Conservation (phyloP, 768 basidiomycete genomes). For the Tricholoma matsutake region DNA sequence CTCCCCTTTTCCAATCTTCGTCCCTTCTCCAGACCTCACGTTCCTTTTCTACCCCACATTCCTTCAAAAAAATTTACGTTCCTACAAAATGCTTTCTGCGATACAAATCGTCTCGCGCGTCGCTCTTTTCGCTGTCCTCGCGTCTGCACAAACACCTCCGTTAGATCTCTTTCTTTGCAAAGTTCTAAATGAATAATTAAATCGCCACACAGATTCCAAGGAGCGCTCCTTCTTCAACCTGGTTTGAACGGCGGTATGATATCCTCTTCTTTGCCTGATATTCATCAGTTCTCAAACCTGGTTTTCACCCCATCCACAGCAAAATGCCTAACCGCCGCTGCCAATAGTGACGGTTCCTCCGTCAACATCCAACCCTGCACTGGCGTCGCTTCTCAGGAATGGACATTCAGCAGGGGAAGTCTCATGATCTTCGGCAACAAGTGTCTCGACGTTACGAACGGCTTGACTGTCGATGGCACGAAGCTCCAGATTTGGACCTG, state of each 20-base stretch:
- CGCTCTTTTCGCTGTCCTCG: conserved; percentile 17
- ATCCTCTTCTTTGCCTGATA: background rate
- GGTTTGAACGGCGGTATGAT: conserved; percentile 38
- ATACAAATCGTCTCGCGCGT: conserved; percentile 11
- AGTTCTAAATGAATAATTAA: too few species aligned
- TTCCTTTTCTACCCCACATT: too few species aligned
- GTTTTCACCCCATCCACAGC: conserved; percentile 22
- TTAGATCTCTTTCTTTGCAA: conserved; percentile 1
- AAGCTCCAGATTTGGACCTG: conserved; percentile 55
- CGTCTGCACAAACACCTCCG: conserved; percentile 28
- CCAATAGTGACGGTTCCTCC: conserved; percentile 44
- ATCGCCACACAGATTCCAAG: conserved; percentile 33
- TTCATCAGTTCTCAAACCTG: background rate
- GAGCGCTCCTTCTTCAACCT: conserved; percentile 43
- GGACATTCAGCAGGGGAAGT: conserved; percentile 41
- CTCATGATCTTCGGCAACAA: conserved; percentile 45
- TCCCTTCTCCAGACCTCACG: background rate
- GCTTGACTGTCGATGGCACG: conserved; percentile 39
- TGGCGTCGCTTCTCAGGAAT: conserved; percentile 42
- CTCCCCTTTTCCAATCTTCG: background rate
- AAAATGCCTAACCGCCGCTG: conserved; percentile 51
- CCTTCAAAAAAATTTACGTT: conserved; percentile 18
- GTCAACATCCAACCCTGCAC: conserved; percentile 48
- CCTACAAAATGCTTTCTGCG: conserved; percentile 14
- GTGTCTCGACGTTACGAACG: conserved; percentile 46